Base-by-base conservation (phyloP, 192 early-diverging fungal genomes). In the Coemansia sp. region DNA sequence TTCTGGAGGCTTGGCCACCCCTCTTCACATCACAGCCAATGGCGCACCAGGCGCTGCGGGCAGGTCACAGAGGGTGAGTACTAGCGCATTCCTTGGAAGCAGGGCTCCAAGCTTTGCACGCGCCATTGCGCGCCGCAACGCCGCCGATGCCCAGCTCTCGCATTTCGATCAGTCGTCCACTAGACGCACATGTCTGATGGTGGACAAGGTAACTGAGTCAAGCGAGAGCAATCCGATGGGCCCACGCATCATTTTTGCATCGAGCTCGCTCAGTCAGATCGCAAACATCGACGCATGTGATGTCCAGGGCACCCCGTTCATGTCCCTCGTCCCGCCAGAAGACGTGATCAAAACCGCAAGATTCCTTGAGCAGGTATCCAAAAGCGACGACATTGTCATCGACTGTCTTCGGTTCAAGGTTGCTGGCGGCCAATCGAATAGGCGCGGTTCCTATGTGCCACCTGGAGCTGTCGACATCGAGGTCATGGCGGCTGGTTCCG, bases 401-500 rank as follows among this genome's bases (percentile, higher is more conserved):
- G 66, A 68, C 14, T 52, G 41, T 1, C 55, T 67, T 0, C 16
- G 14, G 20, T 39, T 76, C 4, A 30, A 18, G 4, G 24, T 24
- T 21, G 34, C 64, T 7, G 60, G n/a, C 14, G 8, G 20, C 12
- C 14, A 30, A 53, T 53, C 16, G 26, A 30, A 30, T 26, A 21
- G 51, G 1, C 7, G 24, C 7, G 5, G 7, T 5, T 26, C 51
- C 10, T 26, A 11, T 6, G 33, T 18, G 11, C 1, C 44, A 12
- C 35, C 35, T 12, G 21, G 24, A 15, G 36, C 36, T 1, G 66
- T 74, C 1, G 15, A 45, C 8, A 64, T 75, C 0, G 78, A 81
- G 67, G 56, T 75, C 15, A 64, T 81, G 52, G 68, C 65, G 2
- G 78, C 71, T 1, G 72, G 69, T 0, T 67, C 66, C 6, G 63